Conservation (phyloP, 2,329 filamentous ascomycete species). For the Diaporthe capsici region DNA sequence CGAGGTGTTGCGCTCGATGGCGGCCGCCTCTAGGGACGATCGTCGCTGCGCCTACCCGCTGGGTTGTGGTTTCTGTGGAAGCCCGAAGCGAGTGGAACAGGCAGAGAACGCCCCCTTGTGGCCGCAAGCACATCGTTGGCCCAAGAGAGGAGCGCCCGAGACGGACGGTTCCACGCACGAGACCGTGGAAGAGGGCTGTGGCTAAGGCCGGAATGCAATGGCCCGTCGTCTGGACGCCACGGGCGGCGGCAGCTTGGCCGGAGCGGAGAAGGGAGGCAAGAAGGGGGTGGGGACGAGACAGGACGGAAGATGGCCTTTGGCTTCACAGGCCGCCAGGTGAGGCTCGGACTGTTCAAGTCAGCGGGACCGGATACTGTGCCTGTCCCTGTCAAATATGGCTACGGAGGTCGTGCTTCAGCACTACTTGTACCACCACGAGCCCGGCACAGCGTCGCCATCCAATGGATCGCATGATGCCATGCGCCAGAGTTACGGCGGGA, state of each 20-base stretch:
- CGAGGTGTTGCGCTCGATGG: not conserved
- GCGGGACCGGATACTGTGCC: not conserved
- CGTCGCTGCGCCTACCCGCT: constrained; percentile 26
- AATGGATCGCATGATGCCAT: not conserved
- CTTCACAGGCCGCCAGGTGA: not conserved
- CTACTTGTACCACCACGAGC: not conserved
- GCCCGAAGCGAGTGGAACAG: constrained; percentile 14
- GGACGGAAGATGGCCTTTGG: constrained; percentile 2
- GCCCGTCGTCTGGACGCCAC: constrained; percentile 10
- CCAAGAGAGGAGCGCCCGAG: not conserved
- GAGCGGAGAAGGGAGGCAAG: not conserved
- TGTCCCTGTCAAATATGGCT: not conserved
- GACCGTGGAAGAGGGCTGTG: not conserved
- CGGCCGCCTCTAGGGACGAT: not conserved
- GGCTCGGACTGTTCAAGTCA: not conserved
- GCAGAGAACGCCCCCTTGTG: not conserved
- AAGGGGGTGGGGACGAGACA: not conserved
- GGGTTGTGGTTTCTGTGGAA: constrained; percentile 32
- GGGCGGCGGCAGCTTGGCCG: constrained; percentile 6
- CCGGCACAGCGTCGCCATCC: not conserved
- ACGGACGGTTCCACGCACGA: not conserved
- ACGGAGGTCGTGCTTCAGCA: not conserved
- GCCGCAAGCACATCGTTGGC: not conserved
- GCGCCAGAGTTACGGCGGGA: not conserved
- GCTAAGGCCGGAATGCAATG: constrained; percentile 14